Percentiles rank a stretch among this genome's conserved stretches.
phyloP scores from a whole-genome alignment of 2,329 filamentous ascomycete species.

The Myrmaecium sp. region DNA sequence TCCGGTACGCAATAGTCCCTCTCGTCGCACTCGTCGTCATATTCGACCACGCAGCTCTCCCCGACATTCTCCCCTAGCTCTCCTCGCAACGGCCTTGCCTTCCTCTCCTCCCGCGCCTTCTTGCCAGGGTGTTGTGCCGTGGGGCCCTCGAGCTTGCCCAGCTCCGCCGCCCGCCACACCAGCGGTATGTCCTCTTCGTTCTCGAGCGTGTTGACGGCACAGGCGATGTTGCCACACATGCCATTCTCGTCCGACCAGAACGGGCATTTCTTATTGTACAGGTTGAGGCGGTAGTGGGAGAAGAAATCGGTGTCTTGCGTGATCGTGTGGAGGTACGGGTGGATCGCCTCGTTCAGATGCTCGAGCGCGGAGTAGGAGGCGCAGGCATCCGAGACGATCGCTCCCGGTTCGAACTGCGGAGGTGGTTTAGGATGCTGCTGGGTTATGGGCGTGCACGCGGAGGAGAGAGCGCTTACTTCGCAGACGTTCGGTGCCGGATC shows the following conservation, averaged over 20 bases:
- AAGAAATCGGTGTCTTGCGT: conserved; percentile 91
- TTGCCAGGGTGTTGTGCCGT: conserved; percentile 76
- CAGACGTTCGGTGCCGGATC: conserved; percentile 31
- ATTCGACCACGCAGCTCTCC: conserved; percentile 93
- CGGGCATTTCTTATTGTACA: conserved; percentile 86
- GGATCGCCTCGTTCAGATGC: conserved; percentile 58
- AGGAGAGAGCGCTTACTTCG: conserved; percentile 31
- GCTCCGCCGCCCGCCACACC: conserved; percentile 38
- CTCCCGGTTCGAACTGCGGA: conserved; percentile 64
- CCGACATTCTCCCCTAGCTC: conserved; percentile 71
- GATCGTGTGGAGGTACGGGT: conserved; percentile 61
- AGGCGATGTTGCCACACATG: conserved; percentile 94
- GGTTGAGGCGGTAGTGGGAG: conserved; percentile 86
- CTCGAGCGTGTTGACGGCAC: conserved; percentile 85
- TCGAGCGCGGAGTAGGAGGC: conserved; percentile 87
- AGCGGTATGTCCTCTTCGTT: conserved; percentile 86
- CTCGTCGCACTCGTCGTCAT: conserved; percentile 92
- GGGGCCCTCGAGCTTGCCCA: conserved; percentile 38
- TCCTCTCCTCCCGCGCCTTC: conserved; percentile 52
- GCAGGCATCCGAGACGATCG: conserved; percentile 87
- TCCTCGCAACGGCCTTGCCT: conserved; percentile 60
- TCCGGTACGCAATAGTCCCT: conserved; percentile 94
- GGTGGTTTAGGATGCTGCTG: conserved; percentile 14
- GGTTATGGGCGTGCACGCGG: conserved; percentile 8
- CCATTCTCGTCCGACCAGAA: conserved; percentile 91